Evolutionary conservation across 2,329 filamentous ascomycete species (phyloP).

Genomic region (Neocucurbitaria cava): DNA sequence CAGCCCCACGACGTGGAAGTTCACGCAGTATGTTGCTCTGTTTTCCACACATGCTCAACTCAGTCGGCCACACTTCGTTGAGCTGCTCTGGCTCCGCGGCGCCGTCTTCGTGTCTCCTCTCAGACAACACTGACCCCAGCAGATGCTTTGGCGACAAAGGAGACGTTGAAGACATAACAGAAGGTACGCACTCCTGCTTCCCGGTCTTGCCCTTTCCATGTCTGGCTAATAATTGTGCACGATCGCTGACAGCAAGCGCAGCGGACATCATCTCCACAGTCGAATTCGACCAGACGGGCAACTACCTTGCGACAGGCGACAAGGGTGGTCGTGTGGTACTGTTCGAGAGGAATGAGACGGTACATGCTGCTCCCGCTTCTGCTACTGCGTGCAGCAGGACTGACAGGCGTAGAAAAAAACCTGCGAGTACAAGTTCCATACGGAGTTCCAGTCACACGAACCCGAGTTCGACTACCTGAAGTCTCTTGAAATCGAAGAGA

Average conservation of each 20-base stretch:
- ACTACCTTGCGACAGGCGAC: conserved; percentile 89
- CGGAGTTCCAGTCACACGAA: conserved; percentile 99
- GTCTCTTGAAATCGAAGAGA: conserved; percentile 98
- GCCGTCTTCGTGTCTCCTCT: neutral
- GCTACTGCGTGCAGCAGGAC: conserved; percentile 1
- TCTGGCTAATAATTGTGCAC: conserved; percentile 12
- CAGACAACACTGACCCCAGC: conserved; percentile 29
- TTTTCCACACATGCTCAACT: neutral
- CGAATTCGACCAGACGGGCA: conserved; percentile 88
- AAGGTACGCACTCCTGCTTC: conserved; percentile 66
- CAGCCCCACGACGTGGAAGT: conserved; percentile 98
- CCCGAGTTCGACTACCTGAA: conserved; percentile 99
- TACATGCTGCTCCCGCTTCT: conserved; percentile 55
- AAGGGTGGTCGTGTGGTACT: conserved; percentile 86
- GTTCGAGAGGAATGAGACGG: conserved; percentile 94
- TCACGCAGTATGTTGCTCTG: conserved; percentile 81
- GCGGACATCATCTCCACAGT: conserved; percentile 92
- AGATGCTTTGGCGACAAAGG: conserved; percentile 99
- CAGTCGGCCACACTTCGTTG: neutral
- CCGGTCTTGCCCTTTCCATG: neutral
- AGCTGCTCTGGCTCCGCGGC: neutral
- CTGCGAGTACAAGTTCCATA: conserved; percentile 99
- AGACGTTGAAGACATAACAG: conserved; percentile 98
- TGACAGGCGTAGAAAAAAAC: conserved; percentile 84
- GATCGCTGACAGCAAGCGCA: conserved; percentile 45